A percentile compares a stretch with the other conserved stretches of the same genome.
Conservation (phyloP, 345 rosid species). For the Sonneratia caseolaris region DNA sequence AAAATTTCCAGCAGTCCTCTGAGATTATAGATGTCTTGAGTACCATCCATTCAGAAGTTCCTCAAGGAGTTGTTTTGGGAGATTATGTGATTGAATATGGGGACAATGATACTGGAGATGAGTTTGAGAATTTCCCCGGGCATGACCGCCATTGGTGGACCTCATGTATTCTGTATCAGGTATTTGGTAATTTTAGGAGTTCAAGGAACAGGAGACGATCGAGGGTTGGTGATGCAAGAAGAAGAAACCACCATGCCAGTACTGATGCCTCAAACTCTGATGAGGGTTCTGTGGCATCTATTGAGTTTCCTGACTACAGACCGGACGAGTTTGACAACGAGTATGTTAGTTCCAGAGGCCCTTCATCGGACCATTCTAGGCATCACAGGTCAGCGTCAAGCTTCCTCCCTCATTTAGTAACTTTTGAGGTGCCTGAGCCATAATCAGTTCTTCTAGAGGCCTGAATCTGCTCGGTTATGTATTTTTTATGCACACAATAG, state of each 20-base stretch:
- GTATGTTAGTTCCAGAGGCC: constrained; percentile 36
- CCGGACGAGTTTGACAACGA: constrained; percentile 84
- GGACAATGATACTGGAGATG: constrained; percentile 79
- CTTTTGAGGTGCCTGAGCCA: neutral
- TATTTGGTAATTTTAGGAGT: constrained; percentile 78
- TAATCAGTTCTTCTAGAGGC: constrained; percentile 3
- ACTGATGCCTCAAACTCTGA: constrained; percentile 74
- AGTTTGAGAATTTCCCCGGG: constrained; percentile 71
- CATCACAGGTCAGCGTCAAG: constrained; percentile 57
- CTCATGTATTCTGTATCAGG: constrained; percentile 79
- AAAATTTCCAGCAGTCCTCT: constrained; percentile 92
- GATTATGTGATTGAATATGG: constrained; percentile 97
- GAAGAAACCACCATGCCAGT: constrained; percentile 60
- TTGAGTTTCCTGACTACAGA: constrained; percentile 69
- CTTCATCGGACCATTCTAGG: constrained; percentile 52
- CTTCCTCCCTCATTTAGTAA: constrained; percentile 1
- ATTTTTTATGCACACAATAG: neutral
- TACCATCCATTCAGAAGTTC: constrained; percentile 95
- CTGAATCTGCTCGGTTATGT: neutral
- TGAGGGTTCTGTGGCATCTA: constrained; percentile 81
- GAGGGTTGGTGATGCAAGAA: constrained; percentile 56
- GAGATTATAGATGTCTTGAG: constrained; percentile 91
- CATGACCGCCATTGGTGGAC: constrained; percentile 92
- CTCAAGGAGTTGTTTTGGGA: constrained; percentile 88
- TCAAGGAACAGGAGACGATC: constrained; percentile 84